Evolutionary conservation across 2,329 filamentous ascomycete species (phyloP), one percentile per base, ranked within the genome.

Genomic region (Cladosporium sp.): DNA sequence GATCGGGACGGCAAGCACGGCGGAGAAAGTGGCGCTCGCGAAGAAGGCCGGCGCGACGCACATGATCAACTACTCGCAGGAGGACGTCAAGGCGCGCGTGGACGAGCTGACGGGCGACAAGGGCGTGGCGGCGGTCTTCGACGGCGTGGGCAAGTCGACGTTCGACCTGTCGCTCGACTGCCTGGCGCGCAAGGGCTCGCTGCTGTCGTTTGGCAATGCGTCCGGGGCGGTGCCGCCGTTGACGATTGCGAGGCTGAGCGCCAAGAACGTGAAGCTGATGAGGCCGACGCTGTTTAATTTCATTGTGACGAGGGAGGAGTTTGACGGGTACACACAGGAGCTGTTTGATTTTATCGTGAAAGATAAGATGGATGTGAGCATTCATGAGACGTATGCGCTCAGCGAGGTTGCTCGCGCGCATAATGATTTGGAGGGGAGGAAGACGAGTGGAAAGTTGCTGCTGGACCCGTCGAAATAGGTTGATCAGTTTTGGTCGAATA

Each of bases 101-200:
- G 74, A 78, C 62, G 78, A 86, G 66, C 82, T 88, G 45, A 95
- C 89, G 0, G 80, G 76, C 2, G 85, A 85, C 0, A 73, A 82
- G 55, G 91, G 91, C 7, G 84, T 86, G 2, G 80, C 82, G 58
- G 89, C 85, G 9, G 85, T 95, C 28, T 95, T 89, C 66, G 90
- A 95, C 66, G 87, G 87, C 5, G 88, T 95, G 2, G 91, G 90
- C 10, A 89, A 89, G 73, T 78, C 79, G 45, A 95, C 91, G 0
- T 95, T 93, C 72, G 88, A 95, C 60, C 77, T 81, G 16, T 86
- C 85, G 63, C 68, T 95, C 58, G 82, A 90, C 58, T 80, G 83
- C 61, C 77, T 92, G 50, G 86, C 84, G 60, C 70, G 84, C 58
- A 95, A 95, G 74, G 91, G 89, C 4, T 85, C 77, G 1, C 71